Conservation (phyloP, 352 stramenopile genomes). For the Phytophthora boehmeriae region DNA sequence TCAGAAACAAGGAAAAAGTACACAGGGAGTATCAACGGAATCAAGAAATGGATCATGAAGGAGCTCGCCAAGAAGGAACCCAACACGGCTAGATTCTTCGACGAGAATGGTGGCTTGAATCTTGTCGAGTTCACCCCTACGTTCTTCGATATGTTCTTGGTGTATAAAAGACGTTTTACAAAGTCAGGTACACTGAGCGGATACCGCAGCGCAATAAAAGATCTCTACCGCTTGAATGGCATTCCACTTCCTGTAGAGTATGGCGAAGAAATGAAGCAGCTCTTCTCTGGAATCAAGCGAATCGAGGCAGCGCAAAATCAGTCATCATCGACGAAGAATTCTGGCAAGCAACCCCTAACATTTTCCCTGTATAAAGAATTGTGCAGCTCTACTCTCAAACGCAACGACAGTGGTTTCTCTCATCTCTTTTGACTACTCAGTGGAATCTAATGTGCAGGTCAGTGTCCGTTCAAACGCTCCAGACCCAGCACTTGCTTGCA, state of each 20-base stretch:
- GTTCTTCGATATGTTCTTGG: too few relatives aligned
- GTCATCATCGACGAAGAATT: not conserved
- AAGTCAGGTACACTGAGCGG: too few relatives aligned
- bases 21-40: slow-evolving; percentile 1
- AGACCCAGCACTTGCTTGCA: too few relatives aligned
- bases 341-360: slow-evolving; percentile 10
- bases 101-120: not conserved
- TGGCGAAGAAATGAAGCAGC: slow-evolving; percentile 18
- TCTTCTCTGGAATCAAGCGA: slow-evolving; percentile 20
- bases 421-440: too few relatives aligned
- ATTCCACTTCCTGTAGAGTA: slow-evolving; percentile 16
- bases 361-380: slow-evolving; percentile 19
- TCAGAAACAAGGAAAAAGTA: slow-evolving; percentile 7
- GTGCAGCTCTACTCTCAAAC: too few relatives aligned
- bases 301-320: slow-evolving; percentile 11
- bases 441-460: too few relatives aligned
- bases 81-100: slow-evolving; percentile 9
- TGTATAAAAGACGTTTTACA: too few relatives aligned
- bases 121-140: slow-evolving; percentile 9
- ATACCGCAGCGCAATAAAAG: too few relatives aligned
- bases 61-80: not conserved
- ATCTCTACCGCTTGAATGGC: too few relatives aligned
- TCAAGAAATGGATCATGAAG: slow-evolving; percentile 7
- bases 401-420: too few relatives aligned
- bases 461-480: too few relatives aligned